Evolutionary conservation across 2,329 filamentous ascomycete genomes (phyloP).

Genomic region (Albifimbria verrucaria): DNA sequence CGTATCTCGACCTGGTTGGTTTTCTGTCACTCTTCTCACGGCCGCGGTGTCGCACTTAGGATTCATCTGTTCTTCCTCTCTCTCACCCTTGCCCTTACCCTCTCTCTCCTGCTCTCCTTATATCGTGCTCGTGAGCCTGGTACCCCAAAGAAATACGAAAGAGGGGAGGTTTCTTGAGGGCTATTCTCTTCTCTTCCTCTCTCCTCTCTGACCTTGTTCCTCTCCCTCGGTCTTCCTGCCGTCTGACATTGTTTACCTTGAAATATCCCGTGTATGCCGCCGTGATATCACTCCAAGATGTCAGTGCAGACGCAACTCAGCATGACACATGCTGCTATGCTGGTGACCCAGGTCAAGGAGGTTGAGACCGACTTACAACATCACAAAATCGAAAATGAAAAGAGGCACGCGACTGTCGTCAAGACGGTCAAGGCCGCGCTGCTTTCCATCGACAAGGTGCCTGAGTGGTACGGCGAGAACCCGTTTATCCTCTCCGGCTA

Average conservation of each 20-base stretch:
- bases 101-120: not conserved
- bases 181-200: too few species aligned
- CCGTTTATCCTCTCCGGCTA: slow-evolving; percentile 4
- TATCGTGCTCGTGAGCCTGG: too few species aligned
- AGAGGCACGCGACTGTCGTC: not conserved
- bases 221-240: too few species aligned
- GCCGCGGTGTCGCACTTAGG: not conserved
- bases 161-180: too few species aligned
- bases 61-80: not conserved
- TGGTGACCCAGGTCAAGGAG: not conserved
- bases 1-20: not conserved
- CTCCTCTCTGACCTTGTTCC: too few species aligned
- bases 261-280: too few species aligned
- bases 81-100: not conserved
- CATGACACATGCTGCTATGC: not conserved
- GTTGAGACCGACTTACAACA: not conserved
- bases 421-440: not conserved
- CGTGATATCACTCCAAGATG: not conserved
- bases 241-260: too few species aligned
- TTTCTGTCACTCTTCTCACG: not conserved
- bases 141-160: too few species aligned
- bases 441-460: slow-evolving; percentile 4
- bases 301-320: not conserved
- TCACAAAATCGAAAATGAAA: not conserved
- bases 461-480: slow-evolving; percentile 6